phyloP scores from a whole-genome alignment of 2,329 filamentous ascomycete species.

The Aspergillus piperis region DNA sequence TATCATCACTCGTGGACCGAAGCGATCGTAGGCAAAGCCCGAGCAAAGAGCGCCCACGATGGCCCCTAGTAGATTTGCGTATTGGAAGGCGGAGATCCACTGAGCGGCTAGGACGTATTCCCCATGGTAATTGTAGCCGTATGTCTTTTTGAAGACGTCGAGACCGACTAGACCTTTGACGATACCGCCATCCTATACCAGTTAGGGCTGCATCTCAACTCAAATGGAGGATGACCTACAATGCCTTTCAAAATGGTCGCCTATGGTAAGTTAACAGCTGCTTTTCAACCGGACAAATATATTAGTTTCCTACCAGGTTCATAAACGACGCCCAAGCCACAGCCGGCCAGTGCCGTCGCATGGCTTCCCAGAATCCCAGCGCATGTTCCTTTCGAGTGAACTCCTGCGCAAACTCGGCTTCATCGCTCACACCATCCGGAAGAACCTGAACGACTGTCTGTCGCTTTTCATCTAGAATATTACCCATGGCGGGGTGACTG shows the following conservation, averaged over 20 bases:
- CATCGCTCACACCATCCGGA: slow-evolving; percentile 12
- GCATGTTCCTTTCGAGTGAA: slow-evolving; percentile 28
- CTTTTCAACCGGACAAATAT: no score
- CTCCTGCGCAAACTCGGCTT: slow-evolving; percentile 24
- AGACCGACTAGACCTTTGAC: slow-evolving; percentile 30
- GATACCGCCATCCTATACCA: slow-evolving; percentile 23
- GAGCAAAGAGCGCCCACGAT: slow-evolving; percentile 29
- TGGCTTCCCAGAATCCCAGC: slow-evolving; percentile 27
- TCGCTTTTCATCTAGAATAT: slow-evolving; percentile 9
- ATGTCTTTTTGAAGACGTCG: slow-evolving; percentile 29
- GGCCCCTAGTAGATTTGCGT: slow-evolving; percentile 28
- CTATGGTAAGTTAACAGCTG: neutral
- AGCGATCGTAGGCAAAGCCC: slow-evolving; percentile 28
- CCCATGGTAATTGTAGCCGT: slow-evolving; percentile 30
- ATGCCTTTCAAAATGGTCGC: slow-evolving; percentile 3
- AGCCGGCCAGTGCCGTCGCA: slow-evolving; percentile 28
- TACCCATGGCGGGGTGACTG: neutral
- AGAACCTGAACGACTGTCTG: slow-evolving; percentile 21
- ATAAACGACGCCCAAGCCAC: slow-evolving; percentile 31
- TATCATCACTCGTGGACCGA: slow-evolving; percentile 32
- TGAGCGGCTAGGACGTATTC: slow-evolving; percentile 27
- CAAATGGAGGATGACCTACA: neutral
- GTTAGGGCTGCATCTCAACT: neutral
- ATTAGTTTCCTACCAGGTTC: slow-evolving; percentile 21
- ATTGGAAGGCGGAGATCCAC: slow-evolving; percentile 32